phyloP scores from a whole-genome alignment of 257 asterid genomes.

The Ligustrum vulgare region DNA sequence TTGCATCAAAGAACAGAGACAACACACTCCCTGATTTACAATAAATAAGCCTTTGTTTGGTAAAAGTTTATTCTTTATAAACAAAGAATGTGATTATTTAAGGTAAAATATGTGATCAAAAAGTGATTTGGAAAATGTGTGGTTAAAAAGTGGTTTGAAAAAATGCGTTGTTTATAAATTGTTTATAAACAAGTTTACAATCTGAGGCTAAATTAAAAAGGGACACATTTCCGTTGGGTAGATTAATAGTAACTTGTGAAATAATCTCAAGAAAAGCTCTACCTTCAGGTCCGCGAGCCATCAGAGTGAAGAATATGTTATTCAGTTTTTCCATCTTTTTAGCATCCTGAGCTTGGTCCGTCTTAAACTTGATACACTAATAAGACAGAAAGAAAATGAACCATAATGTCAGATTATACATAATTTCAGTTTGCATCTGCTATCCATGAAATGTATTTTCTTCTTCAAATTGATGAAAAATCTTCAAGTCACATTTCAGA shows the following conservation, averaged over 20 bases:
- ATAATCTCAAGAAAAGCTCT: conserved; percentile 20
- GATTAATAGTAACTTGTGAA: conserved; percentile 12
- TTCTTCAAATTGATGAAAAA: neutral
- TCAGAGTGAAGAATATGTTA: conserved; percentile 74
- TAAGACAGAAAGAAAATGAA: conserved; percentile 21
- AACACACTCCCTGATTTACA: neutral
- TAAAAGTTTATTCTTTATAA: too few relatives aligned
- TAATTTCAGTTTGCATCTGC: neutral
- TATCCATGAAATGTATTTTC: neutral
- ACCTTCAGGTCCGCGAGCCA: conserved; percentile 94
- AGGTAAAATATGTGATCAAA: too few relatives aligned
- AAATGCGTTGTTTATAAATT: too few relatives aligned
- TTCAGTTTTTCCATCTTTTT: conserved; percentile 87
- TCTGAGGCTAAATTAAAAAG: neutral
- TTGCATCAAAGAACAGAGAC: neutral
- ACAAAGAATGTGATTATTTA: too few relatives aligned
- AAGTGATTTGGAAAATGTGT: too few relatives aligned
- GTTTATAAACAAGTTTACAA: too few relatives aligned
- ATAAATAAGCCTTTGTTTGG: neutral
- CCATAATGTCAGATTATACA: conserved; percentile 8
- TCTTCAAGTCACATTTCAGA: conserved; percentile 6
- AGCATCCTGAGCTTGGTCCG: conserved; percentile 90
- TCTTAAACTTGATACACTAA: conserved; percentile 83
- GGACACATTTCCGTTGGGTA: neutral
- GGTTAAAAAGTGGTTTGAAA: too few relatives aligned